Percentiles rank a stretch among this genome's conserved stretches.
Evolutionary conservation across 2,329 filamentous ascomycete species (phyloP).

Genomic region (Colletotrichum siamense): DNA sequence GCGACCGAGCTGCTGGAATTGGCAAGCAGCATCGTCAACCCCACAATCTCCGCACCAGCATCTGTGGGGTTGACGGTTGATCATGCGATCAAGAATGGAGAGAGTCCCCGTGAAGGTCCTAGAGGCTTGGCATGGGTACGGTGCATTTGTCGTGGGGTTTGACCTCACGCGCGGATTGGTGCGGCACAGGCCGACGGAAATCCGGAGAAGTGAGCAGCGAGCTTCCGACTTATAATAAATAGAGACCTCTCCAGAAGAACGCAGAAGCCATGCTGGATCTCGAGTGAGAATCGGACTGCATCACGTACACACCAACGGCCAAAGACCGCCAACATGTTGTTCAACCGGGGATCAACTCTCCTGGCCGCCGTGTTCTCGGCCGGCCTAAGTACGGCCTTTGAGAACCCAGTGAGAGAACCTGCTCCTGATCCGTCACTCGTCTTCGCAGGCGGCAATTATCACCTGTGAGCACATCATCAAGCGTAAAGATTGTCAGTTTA

Average conservation of each 20-base stretch:
- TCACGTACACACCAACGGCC: not conserved
- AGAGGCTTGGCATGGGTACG: not conserved
- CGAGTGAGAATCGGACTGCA: not conserved
- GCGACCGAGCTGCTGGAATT: not conserved
- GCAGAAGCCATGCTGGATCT: not conserved
- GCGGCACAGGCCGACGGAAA: not conserved
- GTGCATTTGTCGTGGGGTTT: not conserved
- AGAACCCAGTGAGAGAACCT: not conserved
- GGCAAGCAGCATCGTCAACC: not conserved
- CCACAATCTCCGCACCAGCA: not conserved
- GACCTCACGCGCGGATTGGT: not conserved
- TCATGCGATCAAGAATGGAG: not conserved
- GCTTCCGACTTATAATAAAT: not conserved
- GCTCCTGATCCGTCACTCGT: not conserved
- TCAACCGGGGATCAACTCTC: not conserved
- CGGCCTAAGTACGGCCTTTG: not conserved
- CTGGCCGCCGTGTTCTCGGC: not conserved
- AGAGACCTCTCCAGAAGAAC: not conserved
- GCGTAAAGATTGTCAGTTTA: accelerated
- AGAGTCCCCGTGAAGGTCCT: not conserved
- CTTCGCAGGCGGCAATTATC: not conserved
- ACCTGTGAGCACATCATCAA: not conserved
- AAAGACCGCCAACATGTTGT: not conserved
- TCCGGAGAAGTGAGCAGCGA: not conserved
- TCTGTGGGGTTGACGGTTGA: not conserved